Conservation (phyloP, 192 early-diverging fungal genomes). For the Backusella tuberculispora region DNA sequence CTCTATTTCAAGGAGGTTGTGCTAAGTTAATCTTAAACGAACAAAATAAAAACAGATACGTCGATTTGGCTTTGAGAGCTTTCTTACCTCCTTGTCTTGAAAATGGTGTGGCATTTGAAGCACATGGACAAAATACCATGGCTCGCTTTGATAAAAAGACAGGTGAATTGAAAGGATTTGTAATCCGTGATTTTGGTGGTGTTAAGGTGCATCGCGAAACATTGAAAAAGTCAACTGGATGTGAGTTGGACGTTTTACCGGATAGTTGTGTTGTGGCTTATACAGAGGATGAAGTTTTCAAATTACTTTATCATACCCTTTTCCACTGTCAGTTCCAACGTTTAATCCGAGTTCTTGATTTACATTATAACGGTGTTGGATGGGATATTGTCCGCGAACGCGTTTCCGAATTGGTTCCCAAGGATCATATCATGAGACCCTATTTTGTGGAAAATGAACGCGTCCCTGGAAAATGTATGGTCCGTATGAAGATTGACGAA, state of each 20-base stretch:
- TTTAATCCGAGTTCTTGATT: constrained; percentile 57
- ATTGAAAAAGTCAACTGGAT: constrained; percentile 48
- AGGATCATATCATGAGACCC: constrained; percentile 45
- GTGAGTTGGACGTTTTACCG: constrained; percentile 54
- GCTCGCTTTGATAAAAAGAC: constrained; percentile 55
- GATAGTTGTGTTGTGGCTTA: constrained; percentile 60
- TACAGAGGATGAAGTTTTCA: constrained; percentile 43
- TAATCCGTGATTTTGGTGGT: constrained; percentile 73
- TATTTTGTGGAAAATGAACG: constrained; percentile 48
- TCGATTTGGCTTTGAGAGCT: constrained; percentile 53
- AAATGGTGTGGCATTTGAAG: constrained; percentile 71
- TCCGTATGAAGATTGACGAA: constrained; percentile 69
- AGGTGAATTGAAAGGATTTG: constrained; percentile 58
- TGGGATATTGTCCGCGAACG: constrained; percentile 60
- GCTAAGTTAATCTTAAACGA: not conserved
- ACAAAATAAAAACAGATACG: constrained; percentile 40
- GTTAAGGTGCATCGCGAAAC: constrained; percentile 63
- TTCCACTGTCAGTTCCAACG: constrained; percentile 63
- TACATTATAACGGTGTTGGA: constrained; percentile 61
- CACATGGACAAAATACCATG: constrained; percentile 66
- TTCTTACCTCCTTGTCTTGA: constrained; percentile 61
- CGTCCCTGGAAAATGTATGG: constrained; percentile 63
- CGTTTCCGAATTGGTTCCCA: constrained; percentile 50
- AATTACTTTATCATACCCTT: constrained; percentile 65
- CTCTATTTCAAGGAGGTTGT: not conserved